These are phyloP conservation scores for Handroanthus guayacan DNA, from an alignment of 257 asterid genomes.

Conservation along the genomic window DNA sequence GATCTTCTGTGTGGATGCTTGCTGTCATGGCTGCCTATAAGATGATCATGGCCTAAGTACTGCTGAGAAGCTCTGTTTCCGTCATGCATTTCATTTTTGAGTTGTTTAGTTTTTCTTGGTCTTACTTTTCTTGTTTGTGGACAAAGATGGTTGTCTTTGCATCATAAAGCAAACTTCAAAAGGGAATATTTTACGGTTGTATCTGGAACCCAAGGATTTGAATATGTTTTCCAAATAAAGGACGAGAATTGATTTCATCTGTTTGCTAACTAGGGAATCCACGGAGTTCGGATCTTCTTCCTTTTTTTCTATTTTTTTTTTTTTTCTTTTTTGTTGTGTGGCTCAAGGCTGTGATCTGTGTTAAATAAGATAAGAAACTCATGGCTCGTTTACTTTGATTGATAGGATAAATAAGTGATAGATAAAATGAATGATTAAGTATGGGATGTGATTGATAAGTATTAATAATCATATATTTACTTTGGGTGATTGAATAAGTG, in stretches of 20 bases:
- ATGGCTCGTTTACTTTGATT: not conserved
- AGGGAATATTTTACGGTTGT: not conserved
- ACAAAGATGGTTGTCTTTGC: not conserved
- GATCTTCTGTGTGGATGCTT: constrained; percentile 30
- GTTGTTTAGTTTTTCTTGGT: not conserved
- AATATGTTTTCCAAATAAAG: not conserved
- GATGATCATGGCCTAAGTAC: constrained; percentile 5
- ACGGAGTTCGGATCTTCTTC: not conserved
- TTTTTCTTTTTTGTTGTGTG: too few relatives aligned
- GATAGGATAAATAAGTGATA: too few relatives aligned
- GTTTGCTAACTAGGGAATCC: not conserved
- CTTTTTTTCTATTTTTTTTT: too few relatives aligned
- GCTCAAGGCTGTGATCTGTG: too few relatives aligned
- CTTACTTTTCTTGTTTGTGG: too few relatives aligned
- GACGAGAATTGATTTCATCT: not conserved
- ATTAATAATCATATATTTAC: too few relatives aligned
- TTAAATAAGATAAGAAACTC: too few relatives aligned
- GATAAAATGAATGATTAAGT: too few relatives aligned
- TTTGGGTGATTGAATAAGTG: too few relatives aligned
- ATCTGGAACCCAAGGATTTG: not conserved
- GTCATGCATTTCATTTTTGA: not conserved
- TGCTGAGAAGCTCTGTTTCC: not conserved
- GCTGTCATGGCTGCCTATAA: constrained; percentile 27
- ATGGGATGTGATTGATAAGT: too few relatives aligned
- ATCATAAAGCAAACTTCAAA: not conserved